Conservation (phyloP, 495 filamentous ascomycete genomes). For the Neurospora sp. region DNA sequence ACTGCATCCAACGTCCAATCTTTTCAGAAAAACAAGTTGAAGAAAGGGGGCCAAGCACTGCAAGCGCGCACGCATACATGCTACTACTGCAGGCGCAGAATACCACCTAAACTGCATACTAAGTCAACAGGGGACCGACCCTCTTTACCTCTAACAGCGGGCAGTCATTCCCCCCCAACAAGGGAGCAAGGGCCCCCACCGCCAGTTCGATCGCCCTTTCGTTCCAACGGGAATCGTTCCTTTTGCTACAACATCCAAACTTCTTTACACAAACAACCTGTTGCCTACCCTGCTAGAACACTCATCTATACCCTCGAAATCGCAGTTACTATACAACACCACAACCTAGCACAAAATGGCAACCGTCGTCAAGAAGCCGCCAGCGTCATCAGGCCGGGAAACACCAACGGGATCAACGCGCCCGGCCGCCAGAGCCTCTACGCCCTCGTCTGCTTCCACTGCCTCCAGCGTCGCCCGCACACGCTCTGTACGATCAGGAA, state of each 20-base stretch:
- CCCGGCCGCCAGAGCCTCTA: conserved; percentile 24
- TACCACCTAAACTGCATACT: background rate
- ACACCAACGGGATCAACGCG: conserved; percentile 22
- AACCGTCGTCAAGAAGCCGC: conserved; percentile 35
- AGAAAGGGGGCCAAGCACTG: background rate
- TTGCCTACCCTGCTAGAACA: background rate
- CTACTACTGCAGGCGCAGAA: background rate
- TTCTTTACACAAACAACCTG: background rate
- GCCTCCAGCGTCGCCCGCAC: conserved; percentile 31
- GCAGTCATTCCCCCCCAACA: background rate
- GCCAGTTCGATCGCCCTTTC: background rate
- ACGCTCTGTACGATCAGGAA: conserved; percentile 41
- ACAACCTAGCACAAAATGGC: conserved; percentile 16
- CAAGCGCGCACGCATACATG: background rate
- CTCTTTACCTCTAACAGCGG: background rate
- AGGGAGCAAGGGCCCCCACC: background rate
- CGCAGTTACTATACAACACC: background rate
- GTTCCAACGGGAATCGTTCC: background rate
- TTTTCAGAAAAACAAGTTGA: background rate
- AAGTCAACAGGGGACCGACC: background rate
- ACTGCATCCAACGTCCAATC: background rate
- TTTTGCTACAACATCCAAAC: background rate
- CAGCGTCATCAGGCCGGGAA: conserved; percentile 28
- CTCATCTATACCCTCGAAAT: background rate
- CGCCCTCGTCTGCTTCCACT: conserved; percentile 24